These are phyloP conservation scores for Ceratobasidium sp. DNA, from an alignment of 1,284 basidiomycete genomes.

Conservation along the genomic window DNA sequence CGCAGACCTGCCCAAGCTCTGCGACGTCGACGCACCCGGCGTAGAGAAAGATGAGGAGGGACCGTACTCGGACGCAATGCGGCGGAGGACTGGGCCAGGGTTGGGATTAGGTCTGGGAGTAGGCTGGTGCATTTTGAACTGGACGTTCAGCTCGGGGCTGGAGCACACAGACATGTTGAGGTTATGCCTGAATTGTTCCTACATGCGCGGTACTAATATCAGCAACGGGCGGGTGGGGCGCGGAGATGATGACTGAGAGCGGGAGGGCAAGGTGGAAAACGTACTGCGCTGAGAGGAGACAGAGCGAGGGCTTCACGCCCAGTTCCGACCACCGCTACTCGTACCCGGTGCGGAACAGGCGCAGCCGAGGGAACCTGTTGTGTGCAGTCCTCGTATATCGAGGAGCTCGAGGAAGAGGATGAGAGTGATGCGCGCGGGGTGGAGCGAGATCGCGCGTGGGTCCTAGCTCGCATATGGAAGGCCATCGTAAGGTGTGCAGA, in stretches of 20 bases:
- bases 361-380: neutral
- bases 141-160: constrained; percentile 18
- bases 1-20: neutral
- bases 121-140: neutral
- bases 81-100: constrained; percentile 23
- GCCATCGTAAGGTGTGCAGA: neutral
- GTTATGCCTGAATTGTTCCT: constrained; percentile 15
- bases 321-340: constrained; percentile 4
- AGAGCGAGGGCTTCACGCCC: constrained; percentile 18
- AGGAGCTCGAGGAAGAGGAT: neutral
- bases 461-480: neutral
- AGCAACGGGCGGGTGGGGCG: neutral
- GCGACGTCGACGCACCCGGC: neutral
- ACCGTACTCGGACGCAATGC: constrained; percentile 21
- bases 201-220: neutral
- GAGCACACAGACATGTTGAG: constrained; percentile 22
- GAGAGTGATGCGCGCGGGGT: constrained; percentile 2
- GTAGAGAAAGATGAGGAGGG: neutral
- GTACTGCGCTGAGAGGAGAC: constrained; percentile 14
- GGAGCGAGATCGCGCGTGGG: constrained; percentile 12
- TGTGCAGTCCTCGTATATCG: neutral
- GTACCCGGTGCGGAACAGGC: too few species aligned
- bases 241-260: neutral
- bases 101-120: constrained; percentile 2
- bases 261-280: neutral